A percentile compares a stretch with the other conserved stretches of the same genome.
These are phyloP conservation scores for Hapsidospora chrysogenum DNA, from an alignment of 495 filamentous ascomycete genomes.

Conservation along the genomic window DNA sequence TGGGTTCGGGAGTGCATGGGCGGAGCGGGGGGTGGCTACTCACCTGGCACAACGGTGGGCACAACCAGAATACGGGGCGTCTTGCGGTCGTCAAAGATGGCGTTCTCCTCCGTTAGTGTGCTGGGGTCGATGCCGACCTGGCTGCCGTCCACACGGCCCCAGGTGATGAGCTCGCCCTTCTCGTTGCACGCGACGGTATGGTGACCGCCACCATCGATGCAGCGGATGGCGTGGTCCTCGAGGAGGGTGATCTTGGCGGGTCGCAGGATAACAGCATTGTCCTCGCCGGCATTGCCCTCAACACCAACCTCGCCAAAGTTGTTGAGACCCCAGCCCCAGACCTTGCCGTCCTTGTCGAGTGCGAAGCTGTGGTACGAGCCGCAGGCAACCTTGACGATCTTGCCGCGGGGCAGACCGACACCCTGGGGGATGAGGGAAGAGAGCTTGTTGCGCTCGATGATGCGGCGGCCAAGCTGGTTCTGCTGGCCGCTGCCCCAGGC, in stretches of 20 bases:
- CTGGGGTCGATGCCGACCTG: conserved; percentile 40
- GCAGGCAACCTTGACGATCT: conserved; percentile 36
- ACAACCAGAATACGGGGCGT: conserved; percentile 38
- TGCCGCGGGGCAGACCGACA: conserved; percentile 43
- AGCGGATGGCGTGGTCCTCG: conserved; percentile 26
- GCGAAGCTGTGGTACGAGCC: conserved; percentile 67
- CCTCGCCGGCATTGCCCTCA: conserved; percentile 45
- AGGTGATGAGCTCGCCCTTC: conserved; percentile 45
- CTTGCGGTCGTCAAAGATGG: conserved; percentile 36
- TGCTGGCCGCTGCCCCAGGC: conserved; percentile 63
- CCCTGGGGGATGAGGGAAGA: conserved; percentile 50
- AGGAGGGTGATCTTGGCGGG: conserved; percentile 33
- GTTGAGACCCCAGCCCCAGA: conserved; percentile 80
- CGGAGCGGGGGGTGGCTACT: background rate
- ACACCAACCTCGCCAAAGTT: conserved; percentile 68
- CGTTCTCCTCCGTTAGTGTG: conserved; percentile 23
- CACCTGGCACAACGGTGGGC: conserved; percentile 23
- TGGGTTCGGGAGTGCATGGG: background rate
- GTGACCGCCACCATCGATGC: conserved; percentile 50
- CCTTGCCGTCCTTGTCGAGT: conserved; percentile 49
- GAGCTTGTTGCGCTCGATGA: conserved; percentile 39
- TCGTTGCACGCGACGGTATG: conserved; percentile 47
- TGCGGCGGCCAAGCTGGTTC: conserved; percentile 54
- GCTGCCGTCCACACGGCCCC: conserved; percentile 50
- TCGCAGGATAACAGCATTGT: conserved; percentile 35